Conservation (phyloP, 768 basidiomycete species). For the Trametes cinnabarina region DNA sequence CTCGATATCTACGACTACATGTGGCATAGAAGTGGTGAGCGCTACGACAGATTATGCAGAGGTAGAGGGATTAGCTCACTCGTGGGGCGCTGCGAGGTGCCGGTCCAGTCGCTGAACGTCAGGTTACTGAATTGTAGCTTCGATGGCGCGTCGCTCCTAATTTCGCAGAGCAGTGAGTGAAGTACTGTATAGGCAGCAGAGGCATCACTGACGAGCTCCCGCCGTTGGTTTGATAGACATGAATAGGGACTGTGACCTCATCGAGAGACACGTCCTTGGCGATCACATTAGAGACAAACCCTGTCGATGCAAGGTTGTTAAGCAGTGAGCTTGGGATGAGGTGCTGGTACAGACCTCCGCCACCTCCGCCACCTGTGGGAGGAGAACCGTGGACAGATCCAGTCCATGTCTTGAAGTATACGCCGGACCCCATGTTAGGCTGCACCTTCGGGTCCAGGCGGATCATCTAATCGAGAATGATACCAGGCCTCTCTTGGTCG, state of each 20-base stretch:
- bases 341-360: constrained; percentile 35
- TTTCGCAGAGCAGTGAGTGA: not conserved
- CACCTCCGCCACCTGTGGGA: constrained; percentile 57
- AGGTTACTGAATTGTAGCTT: constrained; percentile 46
- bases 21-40: not conserved
- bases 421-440: constrained; percentile 57
- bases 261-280: constrained; percentile 43
- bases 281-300: constrained; percentile 45
- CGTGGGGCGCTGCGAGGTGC: constrained; percentile 36
- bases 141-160: constrained; percentile 30
- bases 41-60: too few species aligned
- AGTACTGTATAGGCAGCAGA: not conserved
- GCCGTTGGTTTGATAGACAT: constrained; percentile 53
- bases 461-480: too few species aligned
- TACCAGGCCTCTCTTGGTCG: too few species aligned
- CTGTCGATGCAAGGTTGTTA: constrained; percentile 24
- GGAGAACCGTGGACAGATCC: constrained; percentile 49
- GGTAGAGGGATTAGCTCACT: constrained; percentile 18
- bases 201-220: constrained; percentile 38
- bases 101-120: constrained; percentile 45
- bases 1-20: constrained; percentile 46
- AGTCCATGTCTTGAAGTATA: constrained; percentile 58
- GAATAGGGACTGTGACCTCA: constrained; percentile 43
- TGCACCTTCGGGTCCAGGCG: constrained; percentile 48
- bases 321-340: not conserved